Evolutionary conservation across 176 grass and related monocot species (phyloP).

Genomic region (Carex littledalei): DNA sequence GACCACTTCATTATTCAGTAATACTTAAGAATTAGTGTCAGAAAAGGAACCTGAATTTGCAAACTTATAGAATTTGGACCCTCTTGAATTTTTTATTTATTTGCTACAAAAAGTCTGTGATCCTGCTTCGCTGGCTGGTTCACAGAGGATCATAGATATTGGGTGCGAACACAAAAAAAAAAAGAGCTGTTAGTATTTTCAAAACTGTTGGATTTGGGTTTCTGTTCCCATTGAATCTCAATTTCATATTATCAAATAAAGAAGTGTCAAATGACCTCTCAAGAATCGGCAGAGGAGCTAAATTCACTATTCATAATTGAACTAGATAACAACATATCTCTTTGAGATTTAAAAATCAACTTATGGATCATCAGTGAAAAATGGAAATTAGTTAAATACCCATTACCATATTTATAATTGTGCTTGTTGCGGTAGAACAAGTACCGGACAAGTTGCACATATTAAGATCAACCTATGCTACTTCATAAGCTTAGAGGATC

Average conservation of each 20-base stretch:
- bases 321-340: not conserved
- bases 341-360: not conserved
- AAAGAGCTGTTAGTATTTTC: not conserved
- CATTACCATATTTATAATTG: not conserved
- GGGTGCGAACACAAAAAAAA: not conserved
- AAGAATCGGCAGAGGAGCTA: not conserved
- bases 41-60: not conserved
- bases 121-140: not conserved
- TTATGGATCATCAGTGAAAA: not conserved
- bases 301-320: not conserved
- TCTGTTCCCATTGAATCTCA: not conserved
- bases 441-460: not conserved
- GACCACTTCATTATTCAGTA: not conserved
- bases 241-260: not conserved
- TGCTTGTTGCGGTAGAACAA: not conserved
- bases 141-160: not conserved
- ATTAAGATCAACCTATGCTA: not conserved
- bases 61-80: not conserved
- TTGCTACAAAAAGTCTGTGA: not conserved
- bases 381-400: not conserved
- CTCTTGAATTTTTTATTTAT: not conserved
- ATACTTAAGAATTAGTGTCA: not conserved
- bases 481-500: not conserved
- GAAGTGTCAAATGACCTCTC: not conserved
- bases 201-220: not conserved